These are phyloP conservation scores for Isoetes taiwanensis DNA, from an alignment of 75 land plant species.

Conservation along the genomic window DNA sequence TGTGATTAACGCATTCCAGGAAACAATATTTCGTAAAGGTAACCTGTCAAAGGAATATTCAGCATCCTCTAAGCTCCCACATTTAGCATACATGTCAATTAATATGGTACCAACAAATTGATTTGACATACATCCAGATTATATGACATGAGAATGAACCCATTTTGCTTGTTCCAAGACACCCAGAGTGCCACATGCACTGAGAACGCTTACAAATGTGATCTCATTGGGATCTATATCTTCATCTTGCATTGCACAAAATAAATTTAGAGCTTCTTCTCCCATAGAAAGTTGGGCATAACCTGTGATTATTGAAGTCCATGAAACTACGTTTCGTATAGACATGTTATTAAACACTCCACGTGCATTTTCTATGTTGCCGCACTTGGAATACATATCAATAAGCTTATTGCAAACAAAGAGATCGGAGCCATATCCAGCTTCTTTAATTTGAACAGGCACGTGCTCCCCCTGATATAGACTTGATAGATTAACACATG, in stretches of 20 bases:
- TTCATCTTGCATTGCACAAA: constrained; percentile 29
- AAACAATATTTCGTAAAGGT: constrained; percentile 5
- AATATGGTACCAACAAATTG: constrained; percentile 3
- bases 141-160: constrained; percentile 30
- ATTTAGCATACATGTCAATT: constrained; percentile 20
- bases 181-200: constrained; percentile 38
- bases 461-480: constrained; percentile 25
- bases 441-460: constrained; percentile 26
- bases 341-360: constrained; percentile 23
- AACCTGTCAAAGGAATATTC: constrained; percentile 8
- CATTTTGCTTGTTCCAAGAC: constrained; percentile 38
- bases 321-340: constrained; percentile 7
- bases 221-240: constrained; percentile 28
- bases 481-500: constrained; percentile 30
- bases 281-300: not conserved
- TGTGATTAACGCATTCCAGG: constrained; percentile 21
- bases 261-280: constrained; percentile 36
- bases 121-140: constrained; percentile 11
- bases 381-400: constrained; percentile 63
- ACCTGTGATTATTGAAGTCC: constrained; percentile 5
- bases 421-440: constrained; percentile 15
- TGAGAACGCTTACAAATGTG: constrained; percentile 29
- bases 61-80: constrained; percentile 12
- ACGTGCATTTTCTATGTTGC: constrained; percentile 17
- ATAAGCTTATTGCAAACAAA: constrained; percentile 33